Evolutionary conservation across 352 stramenopile species (phyloP).

Genomic region (Globisporangium polare): DNA sequence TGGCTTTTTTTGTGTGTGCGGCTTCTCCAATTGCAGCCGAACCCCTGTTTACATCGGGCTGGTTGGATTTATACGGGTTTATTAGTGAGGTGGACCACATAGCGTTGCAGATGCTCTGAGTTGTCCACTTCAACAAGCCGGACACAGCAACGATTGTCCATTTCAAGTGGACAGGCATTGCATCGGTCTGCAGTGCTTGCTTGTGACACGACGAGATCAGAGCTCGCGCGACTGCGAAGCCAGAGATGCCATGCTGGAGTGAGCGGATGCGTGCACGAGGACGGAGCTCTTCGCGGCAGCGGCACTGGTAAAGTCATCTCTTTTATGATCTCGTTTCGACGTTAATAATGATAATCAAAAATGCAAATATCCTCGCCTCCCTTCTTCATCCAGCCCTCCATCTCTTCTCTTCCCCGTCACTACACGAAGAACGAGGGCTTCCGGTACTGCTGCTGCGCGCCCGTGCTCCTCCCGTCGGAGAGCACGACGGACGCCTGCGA

Average conservation of each 20-base stretch:
- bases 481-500: conserved; percentile 16
- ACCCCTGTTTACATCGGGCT: not conserved
- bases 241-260: not conserved
- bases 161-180: not conserved
- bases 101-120: too few relatives aligned
- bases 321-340: not conserved
- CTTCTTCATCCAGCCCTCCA: not conserved
- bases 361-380: not conserved
- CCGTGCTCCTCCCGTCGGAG: conserved; percentile 12
- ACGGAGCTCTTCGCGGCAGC: not conserved
- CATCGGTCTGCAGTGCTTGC: not conserved
- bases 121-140: too few relatives aligned
- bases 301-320: not conserved
- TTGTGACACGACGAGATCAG: not conserved
- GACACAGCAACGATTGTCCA: not conserved
- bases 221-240: not conserved
- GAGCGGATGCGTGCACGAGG: too few relatives aligned
- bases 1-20: not conserved
- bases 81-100: too few relatives aligned
- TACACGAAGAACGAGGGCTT: conserved; percentile 63
- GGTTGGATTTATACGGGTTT: not conserved
- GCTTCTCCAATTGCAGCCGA: not conserved
- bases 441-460: conserved; percentile 13
- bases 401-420: not conserved
- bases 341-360: conserved; percentile 5